phyloP scores from a whole-genome alignment of 257 asterid species.

The Gardenia jasminoides region DNA sequence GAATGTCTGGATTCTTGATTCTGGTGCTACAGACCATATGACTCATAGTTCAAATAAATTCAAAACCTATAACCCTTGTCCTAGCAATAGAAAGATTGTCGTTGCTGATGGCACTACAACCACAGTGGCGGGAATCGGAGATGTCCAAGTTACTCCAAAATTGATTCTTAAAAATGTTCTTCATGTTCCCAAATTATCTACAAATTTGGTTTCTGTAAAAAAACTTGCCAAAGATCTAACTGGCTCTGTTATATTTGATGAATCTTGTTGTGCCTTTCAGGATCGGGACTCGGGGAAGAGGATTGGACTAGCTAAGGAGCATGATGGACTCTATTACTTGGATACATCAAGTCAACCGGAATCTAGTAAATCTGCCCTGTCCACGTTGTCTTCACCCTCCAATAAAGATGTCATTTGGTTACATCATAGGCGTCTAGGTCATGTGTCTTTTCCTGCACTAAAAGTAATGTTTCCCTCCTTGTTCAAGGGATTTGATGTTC shows the following conservation, averaged over 20 bases:
- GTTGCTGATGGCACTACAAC: too few species aligned
- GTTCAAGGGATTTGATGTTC: not conserved
- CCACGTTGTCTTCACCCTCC: not conserved
- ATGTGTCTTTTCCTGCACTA: conserved; percentile 5
- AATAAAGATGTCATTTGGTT: conserved; percentile 14
- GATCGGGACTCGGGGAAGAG: conserved; percentile 14
- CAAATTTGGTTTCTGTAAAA: conserved; percentile 7
- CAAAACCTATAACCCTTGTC: too few species aligned
- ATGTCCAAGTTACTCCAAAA: too few species aligned
- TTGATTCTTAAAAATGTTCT: conserved; percentile 13
- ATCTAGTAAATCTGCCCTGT: too few species aligned
- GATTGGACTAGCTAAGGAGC: conserved; percentile 22
- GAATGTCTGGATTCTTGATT: too few species aligned
- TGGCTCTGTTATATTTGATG: not conserved
- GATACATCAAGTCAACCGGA: not conserved
- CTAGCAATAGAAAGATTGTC: too few species aligned
- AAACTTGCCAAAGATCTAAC: not conserved
- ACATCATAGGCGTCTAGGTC: conserved; percentile 16
- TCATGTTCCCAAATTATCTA: conserved; percentile 7
- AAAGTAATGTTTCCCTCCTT: not conserved
- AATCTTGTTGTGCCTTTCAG: conserved; percentile 6
- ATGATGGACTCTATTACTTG: not conserved
- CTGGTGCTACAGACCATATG: too few species aligned
- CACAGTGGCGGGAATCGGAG: too few species aligned
- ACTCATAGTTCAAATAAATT: too few species aligned